Percentiles rank a stretch among this genome's conserved stretches.
Conservation (phyloP, 2,329 filamentous ascomycete genomes). For the Raffaelea ambrosiae region DNA sequence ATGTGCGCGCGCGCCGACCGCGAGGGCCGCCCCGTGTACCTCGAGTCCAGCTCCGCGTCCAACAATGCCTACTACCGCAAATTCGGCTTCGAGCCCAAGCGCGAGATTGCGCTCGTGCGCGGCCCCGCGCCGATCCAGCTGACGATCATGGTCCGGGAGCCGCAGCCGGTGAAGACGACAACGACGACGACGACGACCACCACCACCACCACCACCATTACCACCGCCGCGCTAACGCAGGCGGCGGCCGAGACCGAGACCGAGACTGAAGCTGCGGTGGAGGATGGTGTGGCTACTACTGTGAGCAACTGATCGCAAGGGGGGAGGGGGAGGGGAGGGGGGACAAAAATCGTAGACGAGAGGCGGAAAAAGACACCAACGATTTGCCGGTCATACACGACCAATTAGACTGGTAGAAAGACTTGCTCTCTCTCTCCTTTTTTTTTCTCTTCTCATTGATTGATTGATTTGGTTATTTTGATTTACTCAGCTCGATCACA, state of each 20-base stretch:
- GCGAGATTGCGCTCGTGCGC: conserved; percentile 54
- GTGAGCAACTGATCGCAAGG: too few species aligned
- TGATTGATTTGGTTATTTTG: too few species aligned
- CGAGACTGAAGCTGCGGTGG: neutral
- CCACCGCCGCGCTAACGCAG: too few species aligned
- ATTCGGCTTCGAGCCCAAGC: conserved; percentile 62
- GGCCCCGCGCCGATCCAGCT: conserved; percentile 52
- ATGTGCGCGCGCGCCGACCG: conserved; percentile 55
- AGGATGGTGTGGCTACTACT: too few species aligned
- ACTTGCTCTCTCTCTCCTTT: too few species aligned
- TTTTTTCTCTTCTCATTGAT: too few species aligned
- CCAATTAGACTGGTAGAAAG: too few species aligned
- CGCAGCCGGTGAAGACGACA: conserved; percentile 27
- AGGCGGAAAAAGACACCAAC: too few species aligned
- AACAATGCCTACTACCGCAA: conserved; percentile 68
- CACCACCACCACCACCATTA: neutral
- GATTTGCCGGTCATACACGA: too few species aligned
- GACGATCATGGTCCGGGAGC: conserved; percentile 78
- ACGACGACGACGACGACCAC: neutral
- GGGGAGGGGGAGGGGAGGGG: too few species aligned
- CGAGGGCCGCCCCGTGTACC: conserved; percentile 61
- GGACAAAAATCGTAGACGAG: too few species aligned
- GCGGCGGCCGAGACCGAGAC: neutral
- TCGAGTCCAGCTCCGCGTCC: conserved; percentile 63
- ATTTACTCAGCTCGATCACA: too few species aligned